Base-by-base conservation (phyloP, 2,329 filamentous ascomycete species). In the Apiospora pterosperma region DNA sequence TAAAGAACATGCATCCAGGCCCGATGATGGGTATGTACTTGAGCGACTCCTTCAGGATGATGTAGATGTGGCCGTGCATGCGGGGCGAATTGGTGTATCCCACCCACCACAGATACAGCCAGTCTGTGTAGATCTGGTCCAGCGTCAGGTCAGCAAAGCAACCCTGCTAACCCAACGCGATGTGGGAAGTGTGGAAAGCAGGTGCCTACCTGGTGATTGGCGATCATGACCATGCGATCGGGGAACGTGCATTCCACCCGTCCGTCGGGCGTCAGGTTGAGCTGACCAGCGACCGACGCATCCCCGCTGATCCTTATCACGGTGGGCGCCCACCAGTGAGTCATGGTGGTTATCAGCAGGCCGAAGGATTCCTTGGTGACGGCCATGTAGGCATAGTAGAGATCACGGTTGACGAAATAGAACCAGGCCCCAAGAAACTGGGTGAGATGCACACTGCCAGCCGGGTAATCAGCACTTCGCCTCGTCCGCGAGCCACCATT, bases 91-190 rank as follows among this genome's bases (percentile, higher is more conserved):
- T 90, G 31, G 91, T 92, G 72, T 97, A 97, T n/a, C 89, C 92
- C 31, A 93, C 89, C 93, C 93, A 97, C 93, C 93, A 97, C 8
- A 97, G 85, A 75, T 97, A 97, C 10, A 96, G 79, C 93, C 92
- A 97, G 78, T 97, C 92, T 10, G 92, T 95, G 75, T 97, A 96
- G 62, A 96, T 89, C 85, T 76, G 28, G n/a, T 34, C 11, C 6
- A 10, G n/a, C 5, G 1, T 5, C 7, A n/a, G 8, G 16, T 38
- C 10, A 38, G 62, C 67, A 67, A 69, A n/a, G 19, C 8, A 2
- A 31, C 25, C 48, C 11, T 16, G 6, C 42, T 5, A 48, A 5
- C 66, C 38, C 36, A 39, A 34, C 12, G 41, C 34, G n/a, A 28
- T 62, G 21, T 14, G 42, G 21, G 23, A 11, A 14, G 12, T 16